Percentiles rank a stretch among this genome's conserved stretches.
phyloP scores from a whole-genome alignment of 495 filamentous ascomycete genomes.

The Chaetomium cochliodes region DNA sequence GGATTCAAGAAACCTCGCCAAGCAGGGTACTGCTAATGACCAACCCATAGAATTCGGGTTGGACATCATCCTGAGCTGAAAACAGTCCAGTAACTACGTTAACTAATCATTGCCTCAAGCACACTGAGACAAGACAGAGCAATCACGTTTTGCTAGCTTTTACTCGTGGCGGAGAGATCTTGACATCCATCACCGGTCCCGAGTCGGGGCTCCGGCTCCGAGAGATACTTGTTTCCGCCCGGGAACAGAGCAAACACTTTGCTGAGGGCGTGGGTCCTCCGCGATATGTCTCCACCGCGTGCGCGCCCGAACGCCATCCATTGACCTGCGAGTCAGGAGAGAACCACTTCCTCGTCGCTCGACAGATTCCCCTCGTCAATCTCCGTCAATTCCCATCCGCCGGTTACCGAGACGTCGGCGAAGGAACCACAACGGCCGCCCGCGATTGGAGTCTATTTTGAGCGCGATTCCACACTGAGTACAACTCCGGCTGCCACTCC shows the following conservation, averaged over 20 bases:
- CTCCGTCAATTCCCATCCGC: background rate
- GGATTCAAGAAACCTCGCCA: background rate
- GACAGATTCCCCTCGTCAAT: background rate
- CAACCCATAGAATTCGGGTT: no score
- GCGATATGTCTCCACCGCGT: no score
- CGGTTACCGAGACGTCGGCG: slow-evolving; percentile 1
- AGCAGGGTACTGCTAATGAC: background rate
- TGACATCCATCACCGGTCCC: background rate
- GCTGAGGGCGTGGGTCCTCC: background rate
- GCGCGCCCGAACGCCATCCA: no score
- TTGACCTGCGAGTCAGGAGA: background rate
- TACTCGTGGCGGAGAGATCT: slow-evolving; percentile 1
- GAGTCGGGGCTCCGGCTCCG: slow-evolving; percentile 4
- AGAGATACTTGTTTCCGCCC: background rate
- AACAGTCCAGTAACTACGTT: background rate
- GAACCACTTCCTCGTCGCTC: background rate
- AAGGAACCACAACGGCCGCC: background rate
- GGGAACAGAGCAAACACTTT: slow-evolving; percentile 3
- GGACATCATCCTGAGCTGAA: no score
- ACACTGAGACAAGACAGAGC: background rate
- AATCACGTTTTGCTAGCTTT: background rate
- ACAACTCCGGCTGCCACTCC: slow-evolving; percentile 16
- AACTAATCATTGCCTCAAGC: background rate
- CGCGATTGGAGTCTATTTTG: slow-evolving; percentile 21
- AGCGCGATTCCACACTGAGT: slow-evolving; percentile 14